Evolutionary conservation across 192 early-diverging fungal genomes (phyloP).

Genomic region (Backusella tuberculispora): DNA sequence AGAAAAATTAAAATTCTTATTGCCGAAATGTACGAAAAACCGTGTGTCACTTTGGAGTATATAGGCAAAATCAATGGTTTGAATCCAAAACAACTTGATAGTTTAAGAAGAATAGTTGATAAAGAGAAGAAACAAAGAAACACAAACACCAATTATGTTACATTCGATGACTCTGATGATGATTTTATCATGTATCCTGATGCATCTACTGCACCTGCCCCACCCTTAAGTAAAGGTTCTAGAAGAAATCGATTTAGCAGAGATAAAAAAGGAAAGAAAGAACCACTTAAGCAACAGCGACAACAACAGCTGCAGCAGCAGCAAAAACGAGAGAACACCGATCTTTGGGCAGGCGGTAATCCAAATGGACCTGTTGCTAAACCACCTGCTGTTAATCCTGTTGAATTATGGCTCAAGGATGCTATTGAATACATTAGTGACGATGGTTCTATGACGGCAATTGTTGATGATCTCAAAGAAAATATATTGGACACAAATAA

Average conservation of each 20-base stretch:
- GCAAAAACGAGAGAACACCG: background rate
- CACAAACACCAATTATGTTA: background rate
- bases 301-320: background rate
- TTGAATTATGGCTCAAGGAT: slow-evolving; percentile 39
- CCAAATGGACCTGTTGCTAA: background rate
- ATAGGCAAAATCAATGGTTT: slow-evolving; percentile 39
- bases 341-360: slow-evolving; percentile 14
- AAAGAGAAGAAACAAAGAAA: background rate
- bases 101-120: slow-evolving; percentile 46
- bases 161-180: slow-evolving; percentile 32
- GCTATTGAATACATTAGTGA: slow-evolving; percentile 30
- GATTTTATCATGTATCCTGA: slow-evolving; percentile 35
- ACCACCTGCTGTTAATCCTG: slow-evolving; percentile 22
- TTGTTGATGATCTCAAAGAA: slow-evolving; percentile 23
- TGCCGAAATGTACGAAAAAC: slow-evolving; percentile 47
- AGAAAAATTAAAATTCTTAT: slow-evolving; percentile 37
- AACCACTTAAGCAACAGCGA: background rate
- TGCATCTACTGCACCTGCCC: background rate
- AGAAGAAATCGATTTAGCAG: background rate
- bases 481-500: slow-evolving; percentile 38
- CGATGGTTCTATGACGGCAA: background rate
- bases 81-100: slow-evolving; percentile 39
- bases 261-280: slow-evolving; percentile 11
- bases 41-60: slow-evolving; percentile 46
- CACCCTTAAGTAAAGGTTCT: background rate